A percentile compares a stretch with the other conserved stretches of the same genome.
Evolutionary conservation across 176 grass and related monocot species (phyloP).

Genomic region (Phragmites australis): DNA sequence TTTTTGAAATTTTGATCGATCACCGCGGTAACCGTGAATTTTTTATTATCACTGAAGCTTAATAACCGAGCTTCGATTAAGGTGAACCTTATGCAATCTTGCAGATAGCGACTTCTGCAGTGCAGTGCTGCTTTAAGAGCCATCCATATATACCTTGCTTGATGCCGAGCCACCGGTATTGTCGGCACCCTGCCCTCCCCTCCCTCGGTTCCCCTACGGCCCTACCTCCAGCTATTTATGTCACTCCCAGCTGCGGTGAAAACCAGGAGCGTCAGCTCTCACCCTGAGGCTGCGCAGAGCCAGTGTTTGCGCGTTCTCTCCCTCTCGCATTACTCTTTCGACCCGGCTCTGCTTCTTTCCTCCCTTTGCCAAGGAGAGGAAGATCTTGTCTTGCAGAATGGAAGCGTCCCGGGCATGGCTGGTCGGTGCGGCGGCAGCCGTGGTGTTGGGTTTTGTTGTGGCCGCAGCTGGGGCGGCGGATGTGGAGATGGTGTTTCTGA

Average conservation of each 20-base stretch:
- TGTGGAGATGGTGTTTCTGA: conserved; percentile 64
- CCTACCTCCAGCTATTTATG: conserved; percentile 46
- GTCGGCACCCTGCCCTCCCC: conserved; percentile 15
- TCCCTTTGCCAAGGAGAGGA: background rate
- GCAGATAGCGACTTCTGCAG: background rate
- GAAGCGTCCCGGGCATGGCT: conserved; percentile 22
- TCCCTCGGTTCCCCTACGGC: conserved; percentile 1
- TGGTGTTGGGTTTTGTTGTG: conserved; percentile 23
- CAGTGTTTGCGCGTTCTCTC: background rate
- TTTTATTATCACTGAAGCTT: too few relatives aligned
- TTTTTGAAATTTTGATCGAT: too few relatives aligned
- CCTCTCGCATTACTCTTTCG: background rate
- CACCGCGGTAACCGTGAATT: too few relatives aligned
- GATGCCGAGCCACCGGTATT: conserved; percentile 39
- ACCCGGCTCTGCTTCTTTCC: background rate
- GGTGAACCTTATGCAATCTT: background rate
- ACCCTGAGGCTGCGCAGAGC: conserved; percentile 32
- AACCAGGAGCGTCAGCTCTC: background rate
- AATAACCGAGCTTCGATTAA: too few relatives aligned
- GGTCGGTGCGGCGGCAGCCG: conserved; percentile 1
- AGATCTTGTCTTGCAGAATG: conserved; percentile 29
- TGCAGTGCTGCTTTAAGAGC: conserved; percentile 1
- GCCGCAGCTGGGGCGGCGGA: conserved; percentile 25
- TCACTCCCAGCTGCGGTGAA: background rate
- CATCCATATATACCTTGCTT: conserved; percentile 52